phyloP scores from a whole-genome alignment of 352 stramenopile genomes.

The Phytophthora syringae region DNA sequence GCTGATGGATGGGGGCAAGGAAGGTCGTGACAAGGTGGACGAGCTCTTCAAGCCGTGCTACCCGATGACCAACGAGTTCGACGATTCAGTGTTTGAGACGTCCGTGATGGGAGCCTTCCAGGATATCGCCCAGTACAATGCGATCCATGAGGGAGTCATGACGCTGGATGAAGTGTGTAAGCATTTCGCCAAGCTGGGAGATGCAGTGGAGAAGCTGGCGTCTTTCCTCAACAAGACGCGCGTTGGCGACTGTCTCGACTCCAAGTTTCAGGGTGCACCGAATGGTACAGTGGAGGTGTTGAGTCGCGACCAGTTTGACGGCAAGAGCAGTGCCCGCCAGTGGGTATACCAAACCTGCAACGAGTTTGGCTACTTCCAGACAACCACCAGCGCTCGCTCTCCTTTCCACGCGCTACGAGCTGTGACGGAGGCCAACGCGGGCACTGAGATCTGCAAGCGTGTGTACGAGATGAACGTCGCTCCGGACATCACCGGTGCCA shows the following conservation, averaged over 20 bases:
- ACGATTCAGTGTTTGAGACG: slow-evolving; percentile 81
- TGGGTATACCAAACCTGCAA: slow-evolving; percentile 92
- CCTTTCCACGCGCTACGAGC: slow-evolving; percentile 74
- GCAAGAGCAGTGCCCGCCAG: slow-evolving; percentile 70
- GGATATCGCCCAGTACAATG: slow-evolving; percentile 82
- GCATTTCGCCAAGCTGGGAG: slow-evolving; percentile 46
- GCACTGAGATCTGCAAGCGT: slow-evolving; percentile 81
- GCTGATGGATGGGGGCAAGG: slow-evolving; percentile 59
- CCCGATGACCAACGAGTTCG: slow-evolving; percentile 78
- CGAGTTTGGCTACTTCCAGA: slow-evolving; percentile 91
- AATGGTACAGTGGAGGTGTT: slow-evolving; percentile 77
- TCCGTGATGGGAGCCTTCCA: slow-evolving; percentile 84
- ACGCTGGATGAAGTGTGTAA: slow-evolving; percentile 72
- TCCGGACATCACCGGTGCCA: slow-evolving; percentile 68
- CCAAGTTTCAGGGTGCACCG: slow-evolving; percentile 73
- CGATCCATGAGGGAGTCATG: slow-evolving; percentile 47
- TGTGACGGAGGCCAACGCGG: slow-evolving; percentile 75
- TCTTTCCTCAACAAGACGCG: slow-evolving; percentile 65
- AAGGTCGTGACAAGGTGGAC: slow-evolving; percentile 51
- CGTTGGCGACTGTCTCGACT: slow-evolving; percentile 72
- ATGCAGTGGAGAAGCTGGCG: slow-evolving; percentile 54
- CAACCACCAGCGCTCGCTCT: slow-evolving; percentile 57
- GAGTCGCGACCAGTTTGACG: slow-evolving; percentile 67
- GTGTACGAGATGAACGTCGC: slow-evolving; percentile 74
- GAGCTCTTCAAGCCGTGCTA: slow-evolving; percentile 72